phyloP scores from a whole-genome alignment of 768 basidiomycete species.

The Dictyophora rubrovolvata region DNA sequence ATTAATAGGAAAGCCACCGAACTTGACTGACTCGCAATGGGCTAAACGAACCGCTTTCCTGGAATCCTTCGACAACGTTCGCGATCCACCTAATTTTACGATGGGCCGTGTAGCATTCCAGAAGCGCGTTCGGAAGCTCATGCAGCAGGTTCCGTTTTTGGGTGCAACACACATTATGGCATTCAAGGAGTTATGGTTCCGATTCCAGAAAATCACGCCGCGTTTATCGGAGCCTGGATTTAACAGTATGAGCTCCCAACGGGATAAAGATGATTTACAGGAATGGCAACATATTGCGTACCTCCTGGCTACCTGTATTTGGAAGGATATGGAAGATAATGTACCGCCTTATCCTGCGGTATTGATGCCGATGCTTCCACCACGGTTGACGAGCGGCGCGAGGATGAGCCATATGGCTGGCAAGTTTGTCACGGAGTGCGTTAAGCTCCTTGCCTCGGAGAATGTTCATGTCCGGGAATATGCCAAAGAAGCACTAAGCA shows the following conservation, averaged over 20 bases:
- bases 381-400: conserved; percentile 14
- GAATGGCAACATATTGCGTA: conserved; percentile 80
- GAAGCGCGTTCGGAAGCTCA: background rate
- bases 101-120: conserved; percentile 1
- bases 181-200: background rate
- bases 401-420: conserved; percentile 36
- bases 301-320: conserved; percentile 66
- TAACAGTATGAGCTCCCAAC: background rate
- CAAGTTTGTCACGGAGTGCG: conserved; percentile 55
- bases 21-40: background rate
- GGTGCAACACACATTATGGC: background rate
- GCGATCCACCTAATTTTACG: background rate
- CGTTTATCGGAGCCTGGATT: background rate
- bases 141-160: background rate
- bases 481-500: conserved; percentile 70
- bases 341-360: background rate
- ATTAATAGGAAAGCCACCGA: background rate
- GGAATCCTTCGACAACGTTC: background rate
- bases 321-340: conserved; percentile 40
- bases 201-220: background rate
- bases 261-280: background rate
- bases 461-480: conserved; percentile 61
- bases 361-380: background rate
- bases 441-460: conserved; percentile 55
- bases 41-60: background rate